Conservation (phyloP, 2,329 filamentous ascomycete species). For the Aspergillus hortae region DNA sequence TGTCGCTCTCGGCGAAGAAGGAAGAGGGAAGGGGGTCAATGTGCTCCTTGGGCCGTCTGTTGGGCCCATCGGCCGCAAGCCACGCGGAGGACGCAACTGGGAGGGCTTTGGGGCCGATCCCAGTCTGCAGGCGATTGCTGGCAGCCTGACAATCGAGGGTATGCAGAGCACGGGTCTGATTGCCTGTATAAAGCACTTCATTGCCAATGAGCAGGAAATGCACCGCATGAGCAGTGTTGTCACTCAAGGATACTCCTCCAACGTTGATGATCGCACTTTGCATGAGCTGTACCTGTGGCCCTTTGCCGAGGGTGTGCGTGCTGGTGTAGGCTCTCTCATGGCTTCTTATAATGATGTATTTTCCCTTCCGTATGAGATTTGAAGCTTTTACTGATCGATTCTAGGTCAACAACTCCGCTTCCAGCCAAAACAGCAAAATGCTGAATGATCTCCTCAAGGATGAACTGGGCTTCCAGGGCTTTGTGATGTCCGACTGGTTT, state of each 20-base stretch:
- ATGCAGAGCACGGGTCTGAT: constrained; percentile 57
- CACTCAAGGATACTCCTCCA: constrained; percentile 42
- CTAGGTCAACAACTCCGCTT: constrained; percentile 62
- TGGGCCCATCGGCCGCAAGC: constrained; percentile 68
- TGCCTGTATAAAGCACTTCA: constrained; percentile 55
- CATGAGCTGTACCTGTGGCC: constrained; percentile 48
- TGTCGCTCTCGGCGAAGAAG: constrained; percentile 66
- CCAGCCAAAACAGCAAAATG: constrained; percentile 65
- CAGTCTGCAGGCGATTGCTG: constrained; percentile 56
- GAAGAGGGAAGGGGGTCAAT: constrained; percentile 69
- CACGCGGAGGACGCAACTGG: constrained; percentile 70
- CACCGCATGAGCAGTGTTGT: constrained; percentile 47
- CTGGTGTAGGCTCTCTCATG: constrained; percentile 47
- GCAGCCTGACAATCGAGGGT: constrained; percentile 52
- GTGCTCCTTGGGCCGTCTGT: constrained; percentile 68
- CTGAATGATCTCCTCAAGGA: constrained; percentile 69
- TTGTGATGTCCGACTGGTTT: constrained; percentile 67
- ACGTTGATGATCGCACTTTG: constrained; percentile 50
- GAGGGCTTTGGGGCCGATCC: constrained; percentile 71
- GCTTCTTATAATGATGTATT: constrained; percentile 41
- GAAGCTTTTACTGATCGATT: too few relatives aligned
- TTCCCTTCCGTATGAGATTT: background rate
- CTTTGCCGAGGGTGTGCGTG: constrained; percentile 48
- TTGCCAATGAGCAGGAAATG: constrained; percentile 49
- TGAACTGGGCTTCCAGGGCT: constrained; percentile 70